Evolutionary conservation across 768 basidiomycete species (phyloP), one percentile per base, ranked within the genome.

Genomic region (Termitomyces sp.): DNA sequence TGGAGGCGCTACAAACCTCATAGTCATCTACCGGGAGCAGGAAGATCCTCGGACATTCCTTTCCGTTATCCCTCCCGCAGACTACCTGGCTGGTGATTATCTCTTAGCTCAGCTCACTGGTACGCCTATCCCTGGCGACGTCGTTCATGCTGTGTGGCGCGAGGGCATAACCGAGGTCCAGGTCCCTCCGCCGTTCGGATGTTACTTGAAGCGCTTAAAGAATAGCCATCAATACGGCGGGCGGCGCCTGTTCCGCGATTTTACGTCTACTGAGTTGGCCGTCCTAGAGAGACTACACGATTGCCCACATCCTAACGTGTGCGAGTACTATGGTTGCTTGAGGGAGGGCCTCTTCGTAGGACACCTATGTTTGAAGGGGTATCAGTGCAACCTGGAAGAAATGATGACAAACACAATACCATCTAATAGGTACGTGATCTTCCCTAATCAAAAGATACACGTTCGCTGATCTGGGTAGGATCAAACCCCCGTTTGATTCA

Each of bases 301-400:
- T 26, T 39, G 13, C 8, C 55, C 55, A 20, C 55, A 56, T 29
- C 46, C 34, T 20, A 56, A 56, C 18, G 34, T 56, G 18, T 56
- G 55, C 37, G 55, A 48, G 8, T 56, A 56, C 27, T 48, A 56
- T 56, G 55, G 55, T n/a, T 56, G 55, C 46, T 48, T 56, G 26
- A 56, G 55, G 46, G 55, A 56, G n/a, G 55, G 55, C 27, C 55
- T 56, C 20, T 56, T 56, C 20, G 55, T 56, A 10, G 55, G 55
- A n/a, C 55, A 56, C 41, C 32, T 56, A 29, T 56, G 55, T 56
- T 56, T 56, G 36, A 56, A 56, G 46, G 46, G 46, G 55, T 56
- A 56, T 56, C 55, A 56, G 20, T 56, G 55, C 24, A 56, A 56
- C 55, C 5, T 56, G 46, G 55, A 56, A 24, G 55, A 56, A n/a